These are phyloP conservation scores for Plasmodium sp. DNA, from an alignment of 169 alveolate genomes.

Conservation along the genomic window DNA sequence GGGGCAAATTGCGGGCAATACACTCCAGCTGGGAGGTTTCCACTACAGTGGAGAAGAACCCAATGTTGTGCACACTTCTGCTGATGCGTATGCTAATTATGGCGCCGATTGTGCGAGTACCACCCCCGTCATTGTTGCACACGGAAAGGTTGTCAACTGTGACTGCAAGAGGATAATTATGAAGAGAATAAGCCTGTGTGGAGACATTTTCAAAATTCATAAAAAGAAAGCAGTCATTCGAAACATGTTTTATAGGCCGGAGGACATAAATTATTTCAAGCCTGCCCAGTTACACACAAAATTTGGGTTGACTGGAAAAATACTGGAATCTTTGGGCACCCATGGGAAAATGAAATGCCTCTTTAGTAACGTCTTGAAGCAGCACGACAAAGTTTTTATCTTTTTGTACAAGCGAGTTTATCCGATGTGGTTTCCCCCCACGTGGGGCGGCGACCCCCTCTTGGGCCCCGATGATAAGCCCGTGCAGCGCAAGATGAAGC, in stretches of 20 bases:
- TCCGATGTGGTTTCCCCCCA: constrained; percentile 91
- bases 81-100: not conserved
- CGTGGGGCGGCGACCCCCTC: constrained; percentile 81
- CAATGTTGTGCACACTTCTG: not conserved
- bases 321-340: constrained; percentile 98
- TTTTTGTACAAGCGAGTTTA: constrained; percentile 94
- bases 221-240: constrained; percentile 96
- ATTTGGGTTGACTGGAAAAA: constrained; percentile 97
- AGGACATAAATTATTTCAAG: constrained; percentile 96
- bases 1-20: too few relatives aligned
- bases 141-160: constrained; percentile 92
- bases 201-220: constrained; percentile 96
- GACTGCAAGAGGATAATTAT: constrained; percentile 95
- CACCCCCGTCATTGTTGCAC: constrained; percentile 73
- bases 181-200: constrained; percentile 97
- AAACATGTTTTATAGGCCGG: constrained; percentile 98
- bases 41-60: not conserved
- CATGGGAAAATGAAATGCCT: constrained; percentile 99
- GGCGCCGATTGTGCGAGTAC: not conserved
- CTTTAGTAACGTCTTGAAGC: constrained; percentile 95
- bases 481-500: not conserved
- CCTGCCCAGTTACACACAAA: constrained; percentile 98
- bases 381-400: constrained; percentile 95
- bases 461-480: constrained; percentile 64
- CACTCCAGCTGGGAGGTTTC: not conserved